phyloP scores from a whole-genome alignment of 2,329 filamentous ascomycete species.

The Fusarium sp. region DNA sequence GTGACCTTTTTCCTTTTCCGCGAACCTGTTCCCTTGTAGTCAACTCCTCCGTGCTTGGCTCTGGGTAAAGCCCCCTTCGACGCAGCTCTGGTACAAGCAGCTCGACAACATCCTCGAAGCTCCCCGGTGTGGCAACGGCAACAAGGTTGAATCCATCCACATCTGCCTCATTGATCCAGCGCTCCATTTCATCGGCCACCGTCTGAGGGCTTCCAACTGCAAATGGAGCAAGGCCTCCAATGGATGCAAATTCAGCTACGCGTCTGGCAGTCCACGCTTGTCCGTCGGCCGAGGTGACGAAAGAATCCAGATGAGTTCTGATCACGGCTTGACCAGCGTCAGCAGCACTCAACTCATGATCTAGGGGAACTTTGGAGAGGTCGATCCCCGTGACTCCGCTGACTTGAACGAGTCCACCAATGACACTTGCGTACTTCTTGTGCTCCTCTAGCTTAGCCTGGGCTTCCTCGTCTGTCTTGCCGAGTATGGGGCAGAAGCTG shows the following conservation, averaged over 20 bases:
- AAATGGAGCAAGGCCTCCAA: not conserved
- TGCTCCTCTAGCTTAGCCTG: constrained; percentile 1
- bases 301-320: not conserved
- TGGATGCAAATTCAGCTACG: not conserved
- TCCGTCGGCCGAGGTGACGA: not conserved
- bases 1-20: not conserved
- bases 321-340: not conserved
- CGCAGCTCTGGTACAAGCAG: constrained; percentile 16
- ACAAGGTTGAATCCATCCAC: constrained; percentile 25
- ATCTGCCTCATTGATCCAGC: constrained; percentile 8
- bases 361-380: not conserved
- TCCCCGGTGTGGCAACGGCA: constrained; percentile 51
- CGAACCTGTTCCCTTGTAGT: not conserved
- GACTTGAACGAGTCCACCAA: not conserved
- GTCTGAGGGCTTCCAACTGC: constrained; percentile 3
- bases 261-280: not conserved
- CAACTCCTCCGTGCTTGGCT: not conserved
- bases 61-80: not conserved
- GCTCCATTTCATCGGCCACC: constrained; percentile 15
- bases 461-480: constrained; percentile 11
- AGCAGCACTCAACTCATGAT: not conserved
- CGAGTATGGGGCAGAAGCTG: not conserved
- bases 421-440: not conserved
- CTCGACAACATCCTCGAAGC: constrained; percentile 16
- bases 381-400: constrained; percentile 1